Percentiles rank a stretch among this genome's conserved stretches.
phyloP scores from a whole-genome alignment of 352 stramenopile genomes.

The Blastocystis sp. region DNA sequence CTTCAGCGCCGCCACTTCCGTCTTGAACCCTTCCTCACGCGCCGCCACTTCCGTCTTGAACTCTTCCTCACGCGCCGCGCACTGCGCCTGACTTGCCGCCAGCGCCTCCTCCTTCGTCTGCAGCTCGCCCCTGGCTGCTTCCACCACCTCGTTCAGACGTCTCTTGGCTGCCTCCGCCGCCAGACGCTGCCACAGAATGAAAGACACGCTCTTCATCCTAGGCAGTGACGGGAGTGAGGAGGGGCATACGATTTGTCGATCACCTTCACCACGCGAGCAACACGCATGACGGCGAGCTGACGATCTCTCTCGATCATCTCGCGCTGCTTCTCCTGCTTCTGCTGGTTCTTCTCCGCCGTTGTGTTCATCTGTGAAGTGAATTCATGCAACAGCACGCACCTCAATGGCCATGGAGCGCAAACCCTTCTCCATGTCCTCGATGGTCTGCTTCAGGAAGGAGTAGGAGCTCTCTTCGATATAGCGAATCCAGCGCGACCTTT shows the following conservation, averaged over 20 bases:
- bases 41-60: background rate
- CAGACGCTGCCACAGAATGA: conserved; percentile 42
- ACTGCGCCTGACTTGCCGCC: background rate
- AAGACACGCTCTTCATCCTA: conserved; percentile 29
- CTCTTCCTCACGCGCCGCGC: background rate
- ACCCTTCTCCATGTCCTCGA: conserved; percentile 3
- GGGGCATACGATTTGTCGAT: conserved; percentile 33
- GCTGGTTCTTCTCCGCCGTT: conserved; percentile 37
- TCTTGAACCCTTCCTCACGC: background rate
- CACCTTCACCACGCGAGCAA: conserved; percentile 19
- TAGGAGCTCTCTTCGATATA: conserved; percentile 49
- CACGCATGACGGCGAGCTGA: conserved; percentile 30
- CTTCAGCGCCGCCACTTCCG: background rate
- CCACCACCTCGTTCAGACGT: background rate
- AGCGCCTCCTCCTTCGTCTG: background rate
- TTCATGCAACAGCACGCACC: background rate
- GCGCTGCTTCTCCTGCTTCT: conserved; percentile 27
- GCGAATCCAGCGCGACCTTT: conserved; percentile 13
- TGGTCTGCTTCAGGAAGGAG: background rate
- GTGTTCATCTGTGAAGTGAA: background rate
- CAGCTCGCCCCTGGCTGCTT: background rate
- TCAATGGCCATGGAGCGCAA: conserved; percentile 33
- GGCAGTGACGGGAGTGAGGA: background rate
- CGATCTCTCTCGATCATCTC: conserved; percentile 19
- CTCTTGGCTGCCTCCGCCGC: background rate